Conservation (phyloP, 768 basidiomycete species). For the Phallus indusiatus region DNA sequence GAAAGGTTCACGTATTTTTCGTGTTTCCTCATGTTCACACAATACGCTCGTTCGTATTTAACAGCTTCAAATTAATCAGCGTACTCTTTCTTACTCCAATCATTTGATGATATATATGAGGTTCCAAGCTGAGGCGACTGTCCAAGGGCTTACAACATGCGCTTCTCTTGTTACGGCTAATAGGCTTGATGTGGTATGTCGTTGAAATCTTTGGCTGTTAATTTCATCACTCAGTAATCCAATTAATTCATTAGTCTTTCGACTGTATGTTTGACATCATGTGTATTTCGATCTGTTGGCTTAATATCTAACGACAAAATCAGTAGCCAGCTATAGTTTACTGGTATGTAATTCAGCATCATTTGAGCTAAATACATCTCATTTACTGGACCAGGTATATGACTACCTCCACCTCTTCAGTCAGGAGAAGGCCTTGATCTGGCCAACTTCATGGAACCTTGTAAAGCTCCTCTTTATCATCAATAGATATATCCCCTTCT, state of each 20-base stretch:
- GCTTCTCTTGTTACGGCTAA: not conserved
- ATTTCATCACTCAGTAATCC: not conserved
- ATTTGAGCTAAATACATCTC: not conserved
- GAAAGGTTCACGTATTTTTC: too few relatives aligned
- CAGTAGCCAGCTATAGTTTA: not conserved
- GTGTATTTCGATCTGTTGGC: not conserved
- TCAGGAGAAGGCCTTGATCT: not conserved
- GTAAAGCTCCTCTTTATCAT: not conserved
- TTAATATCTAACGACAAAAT: not conserved
- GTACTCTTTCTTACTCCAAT: too few relatives aligned
- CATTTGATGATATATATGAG: too few relatives aligned
- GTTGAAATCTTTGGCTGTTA: not conserved
- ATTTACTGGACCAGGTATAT: not conserved
- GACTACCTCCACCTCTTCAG: not conserved
- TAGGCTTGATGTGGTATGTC: not conserved
- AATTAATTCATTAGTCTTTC: not conserved
- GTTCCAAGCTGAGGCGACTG: too few relatives aligned
- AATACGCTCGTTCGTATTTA: too few relatives aligned
- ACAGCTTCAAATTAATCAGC: too few relatives aligned
- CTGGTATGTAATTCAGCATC: not conserved
- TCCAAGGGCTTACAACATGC: not conserved
- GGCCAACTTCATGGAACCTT: constrained; percentile 2
- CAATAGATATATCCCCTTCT: not conserved
- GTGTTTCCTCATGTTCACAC: too few relatives aligned
- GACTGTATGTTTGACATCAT: not conserved